Evolutionary conservation across 1,284 basidiomycete genomes (phyloP).

Genomic region (Crucibulum parvulum): DNA sequence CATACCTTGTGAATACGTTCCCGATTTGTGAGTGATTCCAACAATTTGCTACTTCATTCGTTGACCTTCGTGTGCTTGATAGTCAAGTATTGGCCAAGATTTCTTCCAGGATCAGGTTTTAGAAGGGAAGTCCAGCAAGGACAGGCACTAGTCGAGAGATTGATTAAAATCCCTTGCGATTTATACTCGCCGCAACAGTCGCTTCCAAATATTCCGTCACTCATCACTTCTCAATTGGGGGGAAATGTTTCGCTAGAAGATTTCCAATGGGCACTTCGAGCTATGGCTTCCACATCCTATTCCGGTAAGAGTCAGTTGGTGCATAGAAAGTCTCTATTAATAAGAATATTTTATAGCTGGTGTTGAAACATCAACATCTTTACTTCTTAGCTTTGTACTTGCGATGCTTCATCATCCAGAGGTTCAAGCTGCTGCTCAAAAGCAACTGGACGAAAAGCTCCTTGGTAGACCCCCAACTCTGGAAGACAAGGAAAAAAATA

Average conservation of each 20-base stretch:
- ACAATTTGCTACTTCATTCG: background rate
- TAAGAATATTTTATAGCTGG: background rate
- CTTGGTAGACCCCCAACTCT: conserved; percentile 2
- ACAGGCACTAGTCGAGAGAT: background rate
- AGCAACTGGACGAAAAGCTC: conserved; percentile 1
- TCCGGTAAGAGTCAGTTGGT: background rate
- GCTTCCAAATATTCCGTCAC: no score
- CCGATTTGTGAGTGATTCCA: background rate
- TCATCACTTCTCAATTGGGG: no score
- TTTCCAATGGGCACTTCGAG: no score
- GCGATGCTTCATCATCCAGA: conserved; percentile 2
- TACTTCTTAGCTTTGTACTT: conserved; percentile 1
- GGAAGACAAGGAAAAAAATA: conserved; percentile 1
- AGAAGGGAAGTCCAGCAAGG: background rate
- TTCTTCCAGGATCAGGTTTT: background rate
- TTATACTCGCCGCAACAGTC: background rate
- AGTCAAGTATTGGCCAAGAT: background rate
- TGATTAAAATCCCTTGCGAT: background rate
- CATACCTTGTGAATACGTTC: conserved; percentile 2
- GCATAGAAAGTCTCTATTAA: background rate
- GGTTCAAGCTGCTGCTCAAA: background rate
- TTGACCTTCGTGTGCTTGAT: background rate
- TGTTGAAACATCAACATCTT: conserved; percentile 1
- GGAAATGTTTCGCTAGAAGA: no score
- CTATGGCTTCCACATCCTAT: no score